These are phyloP conservation scores for Boletus bicolor DNA, from an alignment of 768 basidiomycete species.

Conservation along the genomic window DNA sequence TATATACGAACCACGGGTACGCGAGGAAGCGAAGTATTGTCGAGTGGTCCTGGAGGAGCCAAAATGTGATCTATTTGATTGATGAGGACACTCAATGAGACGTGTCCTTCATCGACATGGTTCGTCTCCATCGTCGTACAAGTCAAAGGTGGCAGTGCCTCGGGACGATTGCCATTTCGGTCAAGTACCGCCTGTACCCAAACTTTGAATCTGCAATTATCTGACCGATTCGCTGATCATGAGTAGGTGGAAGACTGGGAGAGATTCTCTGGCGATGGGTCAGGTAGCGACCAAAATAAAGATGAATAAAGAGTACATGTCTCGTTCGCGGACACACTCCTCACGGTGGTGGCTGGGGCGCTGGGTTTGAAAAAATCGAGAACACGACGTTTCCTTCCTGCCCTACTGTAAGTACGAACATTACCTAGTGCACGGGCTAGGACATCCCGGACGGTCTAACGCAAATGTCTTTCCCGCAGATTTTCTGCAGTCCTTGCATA, in stretches of 20 bases:
- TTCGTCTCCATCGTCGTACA: conserved; percentile 2
- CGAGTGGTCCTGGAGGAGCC: conserved; percentile 56
- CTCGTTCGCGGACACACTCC: not conserved
- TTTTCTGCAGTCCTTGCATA: not conserved
- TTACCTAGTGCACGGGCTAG: not conserved
- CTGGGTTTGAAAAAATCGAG: not conserved
- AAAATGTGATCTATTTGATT: conserved; percentile 66
- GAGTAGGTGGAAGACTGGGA: not conserved
- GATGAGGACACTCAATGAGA: conserved; percentile 41
- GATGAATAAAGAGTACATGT: not conserved
- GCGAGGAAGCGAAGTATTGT: conserved; percentile 55
- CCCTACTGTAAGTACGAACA: not conserved
- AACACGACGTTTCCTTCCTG: not conserved
- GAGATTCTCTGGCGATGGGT: not conserved
- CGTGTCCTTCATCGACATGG: conserved; percentile 5
- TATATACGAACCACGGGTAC: conserved; percentile 86
- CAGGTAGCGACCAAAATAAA: not conserved
- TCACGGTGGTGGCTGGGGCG: not conserved
- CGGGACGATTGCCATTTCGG: not conserved
- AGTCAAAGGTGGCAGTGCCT: not conserved
- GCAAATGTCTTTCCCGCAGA: not conserved
- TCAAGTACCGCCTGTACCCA: not conserved
- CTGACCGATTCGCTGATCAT: not conserved
- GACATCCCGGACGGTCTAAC: not conserved
- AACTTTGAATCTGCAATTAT: no score